Percentiles rank a stretch among this genome's conserved stretches.
Evolutionary conservation across 768 basidiomycete species (phyloP).

Genomic region (Cubamyces lactineus): DNA sequence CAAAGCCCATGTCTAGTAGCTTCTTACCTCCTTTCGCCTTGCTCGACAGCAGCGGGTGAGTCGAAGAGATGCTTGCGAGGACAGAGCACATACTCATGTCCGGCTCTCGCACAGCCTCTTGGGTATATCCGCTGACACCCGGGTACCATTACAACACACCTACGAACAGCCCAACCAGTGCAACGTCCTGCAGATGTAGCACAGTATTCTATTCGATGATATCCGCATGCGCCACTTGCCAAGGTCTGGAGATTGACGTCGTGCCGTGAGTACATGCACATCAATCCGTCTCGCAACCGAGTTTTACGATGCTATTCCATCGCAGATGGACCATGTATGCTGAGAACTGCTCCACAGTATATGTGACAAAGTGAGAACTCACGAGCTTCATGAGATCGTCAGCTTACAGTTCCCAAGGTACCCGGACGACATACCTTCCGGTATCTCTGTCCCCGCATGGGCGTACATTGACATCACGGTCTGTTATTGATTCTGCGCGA

Average conservation of each 20-base stretch:
- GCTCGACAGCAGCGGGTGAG: conserved; percentile 2
- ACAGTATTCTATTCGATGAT: conserved; percentile 20
- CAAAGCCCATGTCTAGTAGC: conserved; percentile 21
- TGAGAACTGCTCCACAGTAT: conserved; percentile 5
- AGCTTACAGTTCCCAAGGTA: neutral
- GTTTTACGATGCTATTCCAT: neutral
- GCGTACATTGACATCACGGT: conserved; percentile 22
- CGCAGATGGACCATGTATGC: conserved; percentile 13
- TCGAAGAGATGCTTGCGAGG: neutral
- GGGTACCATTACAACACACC: conserved; percentile 19
- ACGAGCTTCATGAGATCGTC: neutral
- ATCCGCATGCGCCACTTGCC: conserved; percentile 18
- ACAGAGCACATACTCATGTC: neutral
- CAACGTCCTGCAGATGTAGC: conserved; percentile 18
- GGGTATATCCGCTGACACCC: conserved; percentile 9
- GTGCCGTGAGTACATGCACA: neutral
- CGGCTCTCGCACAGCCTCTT: conserved; percentile 3
- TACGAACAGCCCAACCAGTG: neutral
- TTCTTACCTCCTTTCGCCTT: conserved; percentile 16
- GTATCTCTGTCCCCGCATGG: conserved; percentile 19
- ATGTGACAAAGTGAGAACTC: neutral
- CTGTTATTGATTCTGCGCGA: neutral
- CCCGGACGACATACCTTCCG: conserved; percentile 11
- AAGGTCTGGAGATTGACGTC: conserved; percentile 5
- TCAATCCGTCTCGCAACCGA: too few relatives aligned